phyloP scores from a whole-genome alignment of 805 yeast species.

The Candida yuanshanica region DNA sequence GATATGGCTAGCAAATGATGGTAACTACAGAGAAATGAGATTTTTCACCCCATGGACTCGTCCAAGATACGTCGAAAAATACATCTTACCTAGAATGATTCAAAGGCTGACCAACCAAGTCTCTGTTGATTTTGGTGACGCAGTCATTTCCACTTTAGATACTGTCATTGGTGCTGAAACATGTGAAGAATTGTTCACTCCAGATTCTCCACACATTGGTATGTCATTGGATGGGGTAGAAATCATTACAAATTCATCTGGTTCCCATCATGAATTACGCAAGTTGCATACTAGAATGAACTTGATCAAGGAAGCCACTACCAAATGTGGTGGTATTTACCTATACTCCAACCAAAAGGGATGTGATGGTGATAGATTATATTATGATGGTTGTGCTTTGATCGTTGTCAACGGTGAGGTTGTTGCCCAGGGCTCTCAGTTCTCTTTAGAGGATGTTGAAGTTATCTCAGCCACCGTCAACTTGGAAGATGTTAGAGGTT shows the following conservation, averaged over 20 bases:
- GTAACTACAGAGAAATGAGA: conserved; percentile 97
- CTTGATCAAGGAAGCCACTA: conserved; percentile 85
- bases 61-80: conserved; percentile 68
- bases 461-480: conserved; percentile 95
- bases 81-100: conserved; percentile 64
- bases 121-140: conserved; percentile 82
- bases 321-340: conserved; percentile 95
- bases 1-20: conserved; percentile 91
- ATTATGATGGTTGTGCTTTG: conserved; percentile 95
- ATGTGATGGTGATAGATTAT: conserved; percentile 95
- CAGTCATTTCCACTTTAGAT: conserved; percentile 75
- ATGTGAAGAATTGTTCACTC: conserved; percentile 96
- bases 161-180: conserved; percentile 96
- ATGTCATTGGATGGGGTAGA: conserved; percentile 97
- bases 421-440: conserved; percentile 91
- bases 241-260: conserved; percentile 90
- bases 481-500: conserved; percentile 82
- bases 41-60: conserved; percentile 93
- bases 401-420: conserved; percentile 89
- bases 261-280: conserved; percentile 95
- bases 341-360: conserved; percentile 94
- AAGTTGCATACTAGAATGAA: conserved; percentile 81
- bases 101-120: conserved; percentile 61
- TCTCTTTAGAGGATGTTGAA: conserved; percentile 85
- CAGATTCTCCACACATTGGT: conserved; percentile 88